Conservation (phyloP, 495 filamentous ascomycete genomes). For the Aspergillus leporis region DNA sequence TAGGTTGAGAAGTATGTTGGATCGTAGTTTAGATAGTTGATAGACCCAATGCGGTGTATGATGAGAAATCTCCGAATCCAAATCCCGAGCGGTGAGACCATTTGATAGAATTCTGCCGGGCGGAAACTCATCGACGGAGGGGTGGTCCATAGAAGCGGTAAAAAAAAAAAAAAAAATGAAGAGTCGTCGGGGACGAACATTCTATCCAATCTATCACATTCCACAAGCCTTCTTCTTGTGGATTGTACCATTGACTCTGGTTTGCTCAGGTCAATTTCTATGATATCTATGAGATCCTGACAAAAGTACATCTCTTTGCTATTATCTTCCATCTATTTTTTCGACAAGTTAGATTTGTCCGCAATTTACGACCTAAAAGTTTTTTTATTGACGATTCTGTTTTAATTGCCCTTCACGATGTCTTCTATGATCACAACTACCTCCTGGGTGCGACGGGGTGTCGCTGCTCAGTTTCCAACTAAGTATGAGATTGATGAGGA, state of each 20-base stretch:
- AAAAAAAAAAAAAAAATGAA: constrained; percentile 40
- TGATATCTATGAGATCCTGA: not conserved
- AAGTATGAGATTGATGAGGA: constrained; percentile 92
- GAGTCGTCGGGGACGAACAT: constrained; percentile 14
- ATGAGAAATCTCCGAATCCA: constrained; percentile 13
- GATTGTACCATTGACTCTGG: constrained; percentile 12
- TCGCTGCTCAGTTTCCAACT: constrained; percentile 85
- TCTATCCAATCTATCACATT: not conserved
- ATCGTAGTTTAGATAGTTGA: not conserved
- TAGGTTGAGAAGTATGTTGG: not conserved
- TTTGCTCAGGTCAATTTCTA: constrained; percentile 3
- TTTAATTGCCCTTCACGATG: constrained; percentile 42
- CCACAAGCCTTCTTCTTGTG: not conserved
- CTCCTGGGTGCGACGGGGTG: constrained; percentile 90
- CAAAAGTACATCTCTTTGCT: not conserved
- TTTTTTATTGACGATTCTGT: not conserved
- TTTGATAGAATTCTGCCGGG: constrained; percentile 37
- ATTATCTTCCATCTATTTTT: not conserved
- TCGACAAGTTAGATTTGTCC: not conserved
- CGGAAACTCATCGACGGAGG: constrained; percentile 28
- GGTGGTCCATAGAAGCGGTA: constrained; percentile 1
- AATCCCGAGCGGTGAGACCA: constrained; percentile 31
- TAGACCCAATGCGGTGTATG: not conserved
- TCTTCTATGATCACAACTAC: constrained; percentile 90
- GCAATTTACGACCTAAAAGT: constrained; percentile 1